Percentiles rank a stretch among this genome's conserved stretches.
Conservation (phyloP, 345 rosid genomes). For the Euphorbia tirucalli region DNA sequence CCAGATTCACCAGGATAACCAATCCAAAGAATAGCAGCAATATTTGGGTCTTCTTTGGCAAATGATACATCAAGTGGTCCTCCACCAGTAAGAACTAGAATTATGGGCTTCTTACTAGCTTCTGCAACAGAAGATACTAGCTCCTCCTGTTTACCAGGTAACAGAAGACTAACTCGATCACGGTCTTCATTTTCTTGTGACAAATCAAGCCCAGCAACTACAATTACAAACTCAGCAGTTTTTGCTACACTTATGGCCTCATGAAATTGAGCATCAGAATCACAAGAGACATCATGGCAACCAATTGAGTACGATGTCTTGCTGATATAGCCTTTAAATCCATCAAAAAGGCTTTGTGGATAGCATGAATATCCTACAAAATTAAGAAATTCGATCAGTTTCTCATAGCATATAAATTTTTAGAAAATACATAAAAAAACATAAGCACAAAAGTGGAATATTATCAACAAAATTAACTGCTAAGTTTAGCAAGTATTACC, state of each 20-base stretch:
- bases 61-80: constrained; percentile 88
- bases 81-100: constrained; percentile 91
- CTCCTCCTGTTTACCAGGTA: constrained; percentile 79
- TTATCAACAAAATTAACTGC: not conserved
- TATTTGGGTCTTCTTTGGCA: constrained; percentile 50
- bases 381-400: constrained; percentile 8
- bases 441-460: not conserved
- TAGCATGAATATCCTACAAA: constrained; percentile 67
- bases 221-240: constrained; percentile 59
- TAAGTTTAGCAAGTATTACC: constrained; percentile 39
- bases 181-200: constrained; percentile 86
- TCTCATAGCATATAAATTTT: not conserved
- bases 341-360: constrained; percentile 55
- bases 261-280: constrained; percentile 40
- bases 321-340: constrained; percentile 46
- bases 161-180: constrained; percentile 76
- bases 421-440: not conserved
- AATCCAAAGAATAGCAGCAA: constrained; percentile 83
- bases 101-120: constrained; percentile 59
- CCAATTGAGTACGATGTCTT: constrained; percentile 53
- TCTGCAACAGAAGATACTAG: constrained; percentile 64
- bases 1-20: constrained; percentile 97
- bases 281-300: constrained; percentile 63
- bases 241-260: constrained; percentile 60
- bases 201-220: constrained; percentile 76